Conservation (phyloP, 768 basidiomycete species). For the Phallus indusiatus region DNA sequence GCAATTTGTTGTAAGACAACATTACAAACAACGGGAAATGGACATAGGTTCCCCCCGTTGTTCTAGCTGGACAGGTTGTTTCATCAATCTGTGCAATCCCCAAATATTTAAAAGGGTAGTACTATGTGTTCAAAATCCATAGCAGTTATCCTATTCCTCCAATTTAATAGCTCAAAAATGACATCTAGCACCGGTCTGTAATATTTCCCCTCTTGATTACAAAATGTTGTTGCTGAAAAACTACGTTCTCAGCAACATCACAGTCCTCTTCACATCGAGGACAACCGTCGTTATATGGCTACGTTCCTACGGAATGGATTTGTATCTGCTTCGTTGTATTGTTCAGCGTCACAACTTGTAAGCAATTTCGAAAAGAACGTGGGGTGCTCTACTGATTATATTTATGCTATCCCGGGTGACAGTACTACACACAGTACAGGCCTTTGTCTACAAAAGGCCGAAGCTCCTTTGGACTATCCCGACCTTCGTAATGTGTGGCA, state of each 20-base stretch:
- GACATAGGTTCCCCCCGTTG: too few relatives aligned
- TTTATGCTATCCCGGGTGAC: neutral
- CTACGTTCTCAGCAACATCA: neutral
- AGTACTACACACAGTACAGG: constrained; percentile 41
- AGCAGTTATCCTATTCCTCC: too few relatives aligned
- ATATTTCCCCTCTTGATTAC: too few relatives aligned
- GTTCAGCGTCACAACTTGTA: constrained; percentile 21
- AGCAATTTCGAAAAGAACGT: neutral
- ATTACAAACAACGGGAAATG: too few relatives aligned
- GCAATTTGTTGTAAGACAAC: too few relatives aligned
- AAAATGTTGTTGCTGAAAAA: too few relatives aligned
- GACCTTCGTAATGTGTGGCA: constrained; percentile 38
- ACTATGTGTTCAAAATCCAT: too few relatives aligned
- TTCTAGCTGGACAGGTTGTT: too few relatives aligned
- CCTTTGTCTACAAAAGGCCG: constrained; percentile 21
- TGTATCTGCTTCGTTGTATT: constrained; percentile 27
- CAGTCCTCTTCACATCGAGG: neutral
- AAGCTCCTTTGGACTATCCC: constrained; percentile 46
- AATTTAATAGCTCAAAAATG: too few relatives aligned
- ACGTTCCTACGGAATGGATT: constrained; percentile 28
- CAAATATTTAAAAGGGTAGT: too few relatives aligned
- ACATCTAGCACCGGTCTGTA: too few relatives aligned
- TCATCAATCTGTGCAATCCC: too few relatives aligned
- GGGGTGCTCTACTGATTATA: neutral
- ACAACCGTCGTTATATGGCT: constrained; percentile 21